Evolutionary conservation across 345 rosid genomes (phyloP).

Genomic region (Citrus maxima): DNA sequence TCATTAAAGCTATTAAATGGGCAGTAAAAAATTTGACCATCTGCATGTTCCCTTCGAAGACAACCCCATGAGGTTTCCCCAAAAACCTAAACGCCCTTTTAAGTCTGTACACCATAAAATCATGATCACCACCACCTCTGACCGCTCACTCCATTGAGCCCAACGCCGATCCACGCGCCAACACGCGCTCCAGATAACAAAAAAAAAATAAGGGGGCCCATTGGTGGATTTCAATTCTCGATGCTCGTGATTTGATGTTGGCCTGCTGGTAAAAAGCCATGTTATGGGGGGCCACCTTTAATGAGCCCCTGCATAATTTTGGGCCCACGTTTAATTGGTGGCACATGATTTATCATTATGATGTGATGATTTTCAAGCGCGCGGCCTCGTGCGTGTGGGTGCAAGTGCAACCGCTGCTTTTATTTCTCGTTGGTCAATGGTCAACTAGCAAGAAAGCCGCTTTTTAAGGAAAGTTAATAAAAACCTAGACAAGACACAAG

Average conservation of each 20-base stretch:
- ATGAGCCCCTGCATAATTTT: background rate
- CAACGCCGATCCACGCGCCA: conserved; percentile 17
- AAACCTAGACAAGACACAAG: background rate
- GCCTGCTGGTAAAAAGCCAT: conserved; percentile 19
- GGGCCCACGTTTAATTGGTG: background rate
- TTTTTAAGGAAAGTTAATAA: conserved; percentile 28
- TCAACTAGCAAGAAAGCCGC: conserved; percentile 44
- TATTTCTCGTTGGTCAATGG: conserved; percentile 27
- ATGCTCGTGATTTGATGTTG: conserved; percentile 29
- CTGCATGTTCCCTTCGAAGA: conserved; percentile 7
- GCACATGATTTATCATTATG: conserved; percentile 27
- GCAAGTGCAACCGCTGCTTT: background rate
- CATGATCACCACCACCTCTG: background rate
- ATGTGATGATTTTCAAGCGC: conserved; percentile 35
- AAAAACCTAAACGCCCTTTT: background rate
- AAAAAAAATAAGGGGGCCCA: background rate
- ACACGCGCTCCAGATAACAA: background rate
- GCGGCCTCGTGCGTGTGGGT: conserved; percentile 22
- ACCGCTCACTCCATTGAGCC: conserved; percentile 1
- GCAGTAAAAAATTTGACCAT: background rate
- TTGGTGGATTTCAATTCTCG: background rate
- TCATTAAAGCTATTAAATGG: background rate
- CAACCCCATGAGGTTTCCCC: background rate
- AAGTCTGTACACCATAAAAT: too few relatives aligned
- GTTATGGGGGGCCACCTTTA: conserved; percentile 22